A percentile compares a stretch with the other conserved stretches of the same genome.
These are phyloP conservation scores for Spathaspora boniae DNA, from an alignment of 805 yeast genomes.

Conservation along the genomic window DNA sequence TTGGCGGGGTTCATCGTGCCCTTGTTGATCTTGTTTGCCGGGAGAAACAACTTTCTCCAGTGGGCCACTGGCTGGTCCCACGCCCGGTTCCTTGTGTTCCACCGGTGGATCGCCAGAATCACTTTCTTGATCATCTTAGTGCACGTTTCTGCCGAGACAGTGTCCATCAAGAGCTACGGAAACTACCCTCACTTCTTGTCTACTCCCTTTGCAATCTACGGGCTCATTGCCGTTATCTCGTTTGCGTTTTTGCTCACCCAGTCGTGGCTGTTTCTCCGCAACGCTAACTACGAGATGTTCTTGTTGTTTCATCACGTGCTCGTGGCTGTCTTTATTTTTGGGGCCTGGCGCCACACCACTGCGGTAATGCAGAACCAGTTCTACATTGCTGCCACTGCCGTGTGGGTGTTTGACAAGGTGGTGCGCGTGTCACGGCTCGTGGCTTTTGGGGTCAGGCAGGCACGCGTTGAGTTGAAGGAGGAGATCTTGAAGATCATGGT, in stretches of 20 bases:
- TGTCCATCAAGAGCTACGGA: constrained; percentile 7
- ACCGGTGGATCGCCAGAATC: constrained; percentile 54
- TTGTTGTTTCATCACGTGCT: constrained; percentile 29
- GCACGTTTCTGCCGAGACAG: constrained; percentile 32
- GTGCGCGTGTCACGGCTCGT: constrained; percentile 27
- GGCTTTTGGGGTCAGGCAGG: constrained; percentile 31
- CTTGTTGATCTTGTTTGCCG: constrained; percentile 58
- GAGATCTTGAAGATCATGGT: constrained; percentile 43
- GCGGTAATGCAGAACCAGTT: constrained; percentile 22
- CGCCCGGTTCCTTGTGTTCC: constrained; percentile 53
- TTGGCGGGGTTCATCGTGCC: constrained; percentile 54
- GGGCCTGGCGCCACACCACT: constrained; percentile 53
- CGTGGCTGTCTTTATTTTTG: constrained; percentile 44
- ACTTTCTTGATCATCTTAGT: constrained; percentile 37
- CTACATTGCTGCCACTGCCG: constrained; percentile 28
- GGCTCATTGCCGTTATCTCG: constrained; percentile 24
- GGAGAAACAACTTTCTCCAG: constrained; percentile 66
- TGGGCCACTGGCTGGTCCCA: constrained; percentile 52
- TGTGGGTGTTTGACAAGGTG: constrained; percentile 37
- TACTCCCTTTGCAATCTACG: constrained; percentile 14
- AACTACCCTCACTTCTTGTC: constrained; percentile 6
- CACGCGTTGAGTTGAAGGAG: constrained; percentile 35
- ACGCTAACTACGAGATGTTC: constrained; percentile 50
- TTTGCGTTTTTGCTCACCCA: constrained; percentile 45
- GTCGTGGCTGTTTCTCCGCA: constrained; percentile 50